Percentiles rank a stretch among this genome's conserved stretches.
Conservation (phyloP, 257 asterid genomes). For the Rubia yunnanensis region DNA sequence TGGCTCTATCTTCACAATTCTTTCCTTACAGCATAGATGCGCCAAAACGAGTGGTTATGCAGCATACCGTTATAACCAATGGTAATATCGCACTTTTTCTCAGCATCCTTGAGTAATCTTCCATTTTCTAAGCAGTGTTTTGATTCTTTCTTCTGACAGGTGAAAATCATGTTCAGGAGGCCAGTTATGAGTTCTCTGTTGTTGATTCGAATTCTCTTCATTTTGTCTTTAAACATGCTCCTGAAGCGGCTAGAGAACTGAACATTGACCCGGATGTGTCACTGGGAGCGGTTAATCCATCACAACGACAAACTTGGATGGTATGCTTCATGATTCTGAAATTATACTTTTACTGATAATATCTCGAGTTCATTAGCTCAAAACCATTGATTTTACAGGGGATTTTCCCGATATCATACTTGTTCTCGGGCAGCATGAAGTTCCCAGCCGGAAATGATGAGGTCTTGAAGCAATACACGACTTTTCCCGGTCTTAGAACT, state of each 20-base stretch:
- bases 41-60: constrained; percentile 84
- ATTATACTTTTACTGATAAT: neutral
- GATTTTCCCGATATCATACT: constrained; percentile 57
- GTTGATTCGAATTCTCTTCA: constrained; percentile 81
- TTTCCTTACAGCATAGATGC: constrained; percentile 96
- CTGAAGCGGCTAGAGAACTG: constrained; percentile 61
- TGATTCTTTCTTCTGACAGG: constrained; percentile 40
- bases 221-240: constrained; percentile 83
- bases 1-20: constrained; percentile 86
- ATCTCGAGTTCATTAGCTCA: neutral
- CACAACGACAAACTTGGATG: constrained; percentile 65
- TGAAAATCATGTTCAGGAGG: constrained; percentile 45
- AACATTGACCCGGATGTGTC: constrained; percentile 42
- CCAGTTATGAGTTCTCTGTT: constrained; percentile 78
- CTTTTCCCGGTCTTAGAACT: constrained; percentile 47
- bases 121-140: constrained; percentile 11
- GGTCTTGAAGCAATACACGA: constrained; percentile 32
- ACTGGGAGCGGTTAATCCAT: constrained; percentile 37
- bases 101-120: neutral
- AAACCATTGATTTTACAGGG: constrained; percentile 47
- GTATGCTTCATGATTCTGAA: constrained; percentile 20
- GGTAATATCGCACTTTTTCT: constrained; percentile 30
- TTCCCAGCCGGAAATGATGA: constrained; percentile 51
- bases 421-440: constrained; percentile 72
- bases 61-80: constrained; percentile 65